These are phyloP conservation scores for Boletus rubropictus DNA, from an alignment of 768 basidiomycete genomes.

Conservation along the genomic window DNA sequence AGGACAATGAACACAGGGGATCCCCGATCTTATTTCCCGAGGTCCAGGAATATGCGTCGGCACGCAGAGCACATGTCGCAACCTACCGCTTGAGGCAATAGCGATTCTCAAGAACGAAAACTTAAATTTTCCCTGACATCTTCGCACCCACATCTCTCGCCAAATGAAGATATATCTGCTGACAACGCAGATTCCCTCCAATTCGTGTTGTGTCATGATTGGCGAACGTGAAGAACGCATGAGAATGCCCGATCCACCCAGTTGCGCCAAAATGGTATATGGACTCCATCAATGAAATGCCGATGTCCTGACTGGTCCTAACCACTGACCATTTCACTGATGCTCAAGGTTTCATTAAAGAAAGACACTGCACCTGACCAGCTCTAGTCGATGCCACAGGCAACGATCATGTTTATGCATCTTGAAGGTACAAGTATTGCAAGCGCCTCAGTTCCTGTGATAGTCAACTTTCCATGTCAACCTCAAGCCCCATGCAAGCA, in stretches of 20 bases:
- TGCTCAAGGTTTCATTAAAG: constrained; percentile 4
- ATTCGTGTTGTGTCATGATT: constrained; percentile 6
- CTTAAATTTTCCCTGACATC: background rate
- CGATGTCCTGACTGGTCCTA: too few species aligned
- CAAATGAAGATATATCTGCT: constrained; percentile 9
- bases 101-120: constrained; percentile 8
- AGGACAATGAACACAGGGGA: too few species aligned
- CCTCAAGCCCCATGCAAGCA: background rate
- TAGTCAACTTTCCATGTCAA: constrained; percentile 1
- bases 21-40: too few species aligned
- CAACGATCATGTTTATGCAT: too few species aligned
- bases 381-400: constrained; percentile 15
- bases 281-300: too few species aligned
- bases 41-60: too few species aligned
- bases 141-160: constrained; percentile 5
- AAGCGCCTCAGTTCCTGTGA: constrained; percentile 8
- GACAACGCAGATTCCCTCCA: background rate
- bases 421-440: background rate
- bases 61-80: too few species aligned
- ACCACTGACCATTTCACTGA: too few species aligned
- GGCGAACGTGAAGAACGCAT: constrained; percentile 10
- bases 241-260: constrained; percentile 16
- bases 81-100: too few species aligned
- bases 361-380: too few species aligned
- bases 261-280: too few species aligned